Conservation (phyloP, 768 basidiomycete species). For the Exidia glandulosa region DNA sequence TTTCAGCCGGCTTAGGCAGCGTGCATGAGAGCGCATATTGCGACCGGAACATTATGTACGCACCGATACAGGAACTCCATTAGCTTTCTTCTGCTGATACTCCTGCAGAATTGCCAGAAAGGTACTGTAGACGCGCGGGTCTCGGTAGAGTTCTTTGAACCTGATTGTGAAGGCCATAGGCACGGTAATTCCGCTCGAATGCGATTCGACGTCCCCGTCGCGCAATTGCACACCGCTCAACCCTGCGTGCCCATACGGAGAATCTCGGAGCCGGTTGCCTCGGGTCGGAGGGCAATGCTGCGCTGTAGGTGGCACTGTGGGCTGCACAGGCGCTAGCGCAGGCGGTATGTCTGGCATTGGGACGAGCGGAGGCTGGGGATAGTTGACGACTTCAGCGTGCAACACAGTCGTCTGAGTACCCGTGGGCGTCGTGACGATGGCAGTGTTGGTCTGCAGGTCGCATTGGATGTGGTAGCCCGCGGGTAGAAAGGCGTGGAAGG, state of each 20-base stretch:
- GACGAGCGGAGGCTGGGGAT: neutral
- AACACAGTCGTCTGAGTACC: neutral
- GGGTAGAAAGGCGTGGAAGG: conserved; percentile 97
- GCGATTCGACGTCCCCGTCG: neutral
- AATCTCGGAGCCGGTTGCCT: neutral
- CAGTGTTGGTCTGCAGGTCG: conserved; percentile 38
- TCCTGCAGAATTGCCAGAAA: conserved; percentile 67
- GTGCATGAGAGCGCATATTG: too few relatives aligned
- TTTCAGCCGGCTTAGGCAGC: too few relatives aligned
- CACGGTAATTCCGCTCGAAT: conserved; percentile 27
- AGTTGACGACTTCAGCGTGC: neutral
- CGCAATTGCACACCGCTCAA: neutral
- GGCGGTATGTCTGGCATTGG: neutral
- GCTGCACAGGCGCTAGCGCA: neutral
- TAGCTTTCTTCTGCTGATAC: conserved; percentile 43
- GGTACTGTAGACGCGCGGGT: conserved; percentile 73
- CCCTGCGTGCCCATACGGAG: neutral
- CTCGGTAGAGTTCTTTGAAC: conserved; percentile 82
- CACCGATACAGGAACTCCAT: neutral
- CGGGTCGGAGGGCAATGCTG: neutral
- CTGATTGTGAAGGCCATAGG: conserved; percentile 95
- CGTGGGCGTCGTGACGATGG: neutral
- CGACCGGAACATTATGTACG: neutral
- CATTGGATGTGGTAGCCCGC: conserved; percentile 90
- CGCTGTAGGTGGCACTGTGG: neutral